Base-by-base conservation (phyloP, 1,284 basidiomycete genomes). In the Ustilago trichophora region DNA sequence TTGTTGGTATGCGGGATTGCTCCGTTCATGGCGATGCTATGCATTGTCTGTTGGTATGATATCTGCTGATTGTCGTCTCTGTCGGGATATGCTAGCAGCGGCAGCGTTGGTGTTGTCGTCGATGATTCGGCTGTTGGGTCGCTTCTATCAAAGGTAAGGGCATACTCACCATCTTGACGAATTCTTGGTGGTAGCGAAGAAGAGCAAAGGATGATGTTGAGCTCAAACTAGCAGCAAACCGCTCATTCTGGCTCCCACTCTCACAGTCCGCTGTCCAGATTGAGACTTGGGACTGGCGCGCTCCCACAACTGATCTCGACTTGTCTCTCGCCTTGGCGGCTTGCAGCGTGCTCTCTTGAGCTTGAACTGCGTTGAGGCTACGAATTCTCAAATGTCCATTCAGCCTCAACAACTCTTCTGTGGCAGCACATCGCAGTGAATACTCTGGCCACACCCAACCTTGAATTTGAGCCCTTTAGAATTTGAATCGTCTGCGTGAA, bases 91-190 rank as follows among this genome's bases (percentile, higher is more conserved):
- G 32, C 33, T 33, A 24, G 45, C 38, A 44, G 44, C 44, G 27
- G 62, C 50, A 31, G 41, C 22, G 38, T 48, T 40, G 45, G 13
- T 5, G n/a, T 34, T 36, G 45, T 48, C 45, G 53, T 47, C 27
- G 51, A 33, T 64, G 49, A 63, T 64, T 34, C 43, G 60, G 45
- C 26, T 7, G 32, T n/a, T n/a, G 31, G 19, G 40, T 65, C 47
- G 56, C 10, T 16, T 36, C 22, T 35, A 47, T 48, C 47, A 42
- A 42, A 38, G 29, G 47, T 41, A 42, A 40, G 26, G 34, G 29
- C 13, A 13, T 52, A 63, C 66, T 64, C 46, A 69, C 66, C 66
- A 69, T 69, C 66, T 69, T 69, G 66, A 69, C 51, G 66, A 58
- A 58, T 68, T 63, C 66, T 63, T 69, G 66, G 64, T 67, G 64